Base-by-base conservation (phyloP, 2,329 filamentous ascomycete genomes). In the Penicillium sclerotiorum region DNA sequence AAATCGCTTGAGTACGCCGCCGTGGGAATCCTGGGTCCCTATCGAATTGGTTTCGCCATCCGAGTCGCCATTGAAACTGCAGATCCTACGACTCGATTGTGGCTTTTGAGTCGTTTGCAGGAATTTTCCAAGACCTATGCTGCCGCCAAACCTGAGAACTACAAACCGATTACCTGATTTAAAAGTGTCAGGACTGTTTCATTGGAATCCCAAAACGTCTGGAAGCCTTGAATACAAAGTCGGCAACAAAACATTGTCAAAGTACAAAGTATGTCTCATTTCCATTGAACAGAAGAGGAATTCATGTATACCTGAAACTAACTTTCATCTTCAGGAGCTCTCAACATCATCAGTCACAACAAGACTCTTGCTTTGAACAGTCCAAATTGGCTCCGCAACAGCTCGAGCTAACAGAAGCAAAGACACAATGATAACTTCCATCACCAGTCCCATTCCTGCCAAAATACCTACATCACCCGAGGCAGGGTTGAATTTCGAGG, bases 1-100 rank as follows among this genome's bases (percentile, higher is more conserved):
- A 60, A 53, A 37, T 66, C 64, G 0, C 56, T 67, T n/a, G 63
- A 66, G 47, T 65, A 61, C 30, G 58, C 53, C 32, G 43, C 57
- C 6, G 52, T 50, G 7, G 65, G 63, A 3, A 40, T 60, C 3
- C 44, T 67, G 12, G 64, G 64, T 0, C 64, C 62, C 5, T 66
- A 58, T 40, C 54, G 62, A 47, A 54, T 65, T 52, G 64, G 57
- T 2, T 66, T 67, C 35, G 45, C 63, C 8, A 41, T 66, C 18
- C 57, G 54, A 8, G 62, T 65, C 17, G 62, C 55, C 8, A 59
- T 62, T 8, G 62, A 67, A 47, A 53, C 60, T 18, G 59, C 58
- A 13, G 61, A 64, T 36, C 27, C 58, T n/a, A 17, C 40, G 4
- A 64, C 57, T 5, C 60, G 46, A 39, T 39, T 45, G 9, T 67